Percentiles rank a stretch among this genome's conserved stretches.
These are phyloP conservation scores for Globisporangium heterothallicum DNA, from an alignment of 352 stramenopile species.

Conservation along the genomic window DNA sequence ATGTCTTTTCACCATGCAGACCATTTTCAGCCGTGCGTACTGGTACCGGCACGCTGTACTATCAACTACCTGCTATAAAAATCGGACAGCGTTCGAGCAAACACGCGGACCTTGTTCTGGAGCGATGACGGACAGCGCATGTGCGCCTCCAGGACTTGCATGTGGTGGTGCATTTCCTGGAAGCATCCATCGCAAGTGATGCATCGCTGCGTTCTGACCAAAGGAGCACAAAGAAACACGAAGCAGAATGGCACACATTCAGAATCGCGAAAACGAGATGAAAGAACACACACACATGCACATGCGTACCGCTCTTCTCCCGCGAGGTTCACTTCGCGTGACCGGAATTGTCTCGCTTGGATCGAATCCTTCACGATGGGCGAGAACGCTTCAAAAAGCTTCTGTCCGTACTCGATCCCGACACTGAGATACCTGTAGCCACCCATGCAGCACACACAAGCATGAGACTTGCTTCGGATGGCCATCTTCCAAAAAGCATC, in stretches of 20 bases:
- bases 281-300: neutral
- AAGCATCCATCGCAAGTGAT: constrained; percentile 59
- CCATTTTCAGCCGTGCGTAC: too few species aligned
- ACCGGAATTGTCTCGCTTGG: constrained; percentile 41
- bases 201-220: constrained; percentile 44
- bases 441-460: neutral
- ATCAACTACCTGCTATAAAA: constrained; percentile 29
- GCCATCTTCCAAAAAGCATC: neutral
- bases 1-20: too few species aligned
- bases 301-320: constrained; percentile 56
- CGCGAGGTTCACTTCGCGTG: constrained; percentile 61
- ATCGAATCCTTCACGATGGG: constrained; percentile 63
- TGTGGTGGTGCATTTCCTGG: constrained; percentile 51
- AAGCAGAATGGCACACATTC: neutral
- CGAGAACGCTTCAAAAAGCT: constrained; percentile 70
- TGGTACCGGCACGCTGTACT: too few species aligned
- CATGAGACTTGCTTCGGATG: neutral
- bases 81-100: constrained; percentile 34
- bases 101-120: constrained; percentile 37
- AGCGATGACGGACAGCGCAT: constrained; percentile 26
- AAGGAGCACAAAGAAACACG: neutral
- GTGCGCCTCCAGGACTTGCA: constrained; percentile 29
- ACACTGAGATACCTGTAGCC: constrained; percentile 47
- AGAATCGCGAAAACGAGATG: neutral
- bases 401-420: constrained; percentile 48